phyloP scores from a whole-genome alignment of 139 green algal genomes.

The Tetraselmis striata region DNA sequence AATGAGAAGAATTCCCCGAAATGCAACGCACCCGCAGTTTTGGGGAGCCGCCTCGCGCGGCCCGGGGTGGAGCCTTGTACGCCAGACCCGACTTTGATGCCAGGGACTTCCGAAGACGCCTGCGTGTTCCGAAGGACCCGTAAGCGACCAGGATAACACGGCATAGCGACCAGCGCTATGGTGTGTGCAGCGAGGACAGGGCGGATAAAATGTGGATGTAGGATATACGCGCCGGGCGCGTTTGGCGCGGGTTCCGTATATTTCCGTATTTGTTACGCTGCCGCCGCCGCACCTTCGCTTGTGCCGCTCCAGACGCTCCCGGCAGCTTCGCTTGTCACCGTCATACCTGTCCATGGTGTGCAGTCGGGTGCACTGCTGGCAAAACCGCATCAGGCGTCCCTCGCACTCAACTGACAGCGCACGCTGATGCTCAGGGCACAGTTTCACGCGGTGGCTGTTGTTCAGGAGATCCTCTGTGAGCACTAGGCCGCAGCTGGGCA shows the following conservation, averaged over 20 bases:
- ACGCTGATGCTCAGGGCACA: not conserved
- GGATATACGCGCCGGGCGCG: too few relatives aligned
- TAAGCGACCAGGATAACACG: too few relatives aligned
- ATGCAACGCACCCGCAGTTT: not conserved
- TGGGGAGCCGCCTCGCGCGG: not conserved
- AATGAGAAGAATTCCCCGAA: not conserved
- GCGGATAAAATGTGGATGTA: too few relatives aligned
- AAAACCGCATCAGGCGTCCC: not conserved
- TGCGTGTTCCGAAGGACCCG: too few relatives aligned
- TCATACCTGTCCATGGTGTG: not conserved
- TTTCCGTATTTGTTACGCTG: not conserved
- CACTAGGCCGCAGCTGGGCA: not conserved
- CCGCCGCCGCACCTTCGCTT: not conserved
- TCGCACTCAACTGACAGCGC: not conserved
- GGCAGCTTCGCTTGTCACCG: not conserved
- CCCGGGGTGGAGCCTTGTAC: not conserved
- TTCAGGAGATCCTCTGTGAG: not conserved
- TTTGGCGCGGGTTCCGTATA: not conserved
- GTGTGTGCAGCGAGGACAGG: too few relatives aligned
- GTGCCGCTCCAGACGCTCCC: not conserved
- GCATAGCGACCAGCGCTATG: not conserved
- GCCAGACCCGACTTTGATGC: not conserved
- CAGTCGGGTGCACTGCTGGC: not conserved
- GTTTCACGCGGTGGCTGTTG: not conserved
- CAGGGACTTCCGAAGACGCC: too few relatives aligned